phyloP scores from a whole-genome alignment of 768 basidiomycete species.

The Paxillus ammoniavirescens region DNA sequence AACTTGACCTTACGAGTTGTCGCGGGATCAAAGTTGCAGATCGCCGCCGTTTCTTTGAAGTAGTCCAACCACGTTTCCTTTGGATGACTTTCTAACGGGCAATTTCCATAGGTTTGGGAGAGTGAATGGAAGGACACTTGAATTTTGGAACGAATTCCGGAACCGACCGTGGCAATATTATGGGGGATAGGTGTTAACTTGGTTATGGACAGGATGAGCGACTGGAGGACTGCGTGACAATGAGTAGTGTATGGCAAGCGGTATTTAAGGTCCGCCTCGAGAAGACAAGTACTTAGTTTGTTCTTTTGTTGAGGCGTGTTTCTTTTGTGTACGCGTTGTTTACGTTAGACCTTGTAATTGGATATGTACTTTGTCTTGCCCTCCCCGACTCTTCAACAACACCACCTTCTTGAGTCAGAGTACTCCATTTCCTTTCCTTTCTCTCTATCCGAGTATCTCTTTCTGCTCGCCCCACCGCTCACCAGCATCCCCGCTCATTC shows the following conservation, averaged over 20 bases:
- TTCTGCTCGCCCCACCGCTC: constrained; percentile 13
- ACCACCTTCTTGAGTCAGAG: background rate
- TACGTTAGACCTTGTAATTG: constrained; percentile 1
- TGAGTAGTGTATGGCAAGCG: too few relatives aligned
- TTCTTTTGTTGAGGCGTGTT: constrained; percentile 2
- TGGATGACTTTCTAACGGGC: background rate
- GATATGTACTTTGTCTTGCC: background rate
- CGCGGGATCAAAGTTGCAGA: constrained; percentile 59
- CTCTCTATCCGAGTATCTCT: constrained; percentile 1
- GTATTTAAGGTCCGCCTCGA: too few relatives aligned
- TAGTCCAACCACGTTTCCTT: constrained; percentile 8
- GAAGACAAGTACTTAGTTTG: too few relatives aligned
- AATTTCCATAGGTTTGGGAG: constrained; percentile 24
- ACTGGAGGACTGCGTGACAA: too few relatives aligned
- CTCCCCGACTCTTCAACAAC: background rate
- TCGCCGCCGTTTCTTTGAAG: constrained; percentile 68
- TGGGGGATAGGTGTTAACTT: too few relatives aligned
- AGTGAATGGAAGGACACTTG: constrained; percentile 10
- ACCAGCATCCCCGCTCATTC: constrained; percentile 6
- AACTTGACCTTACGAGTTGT: constrained; percentile 66
- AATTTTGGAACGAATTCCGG: background rate
- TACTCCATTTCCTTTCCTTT: constrained; percentile 3
- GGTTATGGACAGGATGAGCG: too few relatives aligned
- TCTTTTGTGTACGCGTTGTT: constrained; percentile 15
- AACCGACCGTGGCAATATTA: too few relatives aligned